phyloP scores from a whole-genome alignment of 495 filamentous ascomycete genomes.

The Annulohypoxylon stygium region DNA sequence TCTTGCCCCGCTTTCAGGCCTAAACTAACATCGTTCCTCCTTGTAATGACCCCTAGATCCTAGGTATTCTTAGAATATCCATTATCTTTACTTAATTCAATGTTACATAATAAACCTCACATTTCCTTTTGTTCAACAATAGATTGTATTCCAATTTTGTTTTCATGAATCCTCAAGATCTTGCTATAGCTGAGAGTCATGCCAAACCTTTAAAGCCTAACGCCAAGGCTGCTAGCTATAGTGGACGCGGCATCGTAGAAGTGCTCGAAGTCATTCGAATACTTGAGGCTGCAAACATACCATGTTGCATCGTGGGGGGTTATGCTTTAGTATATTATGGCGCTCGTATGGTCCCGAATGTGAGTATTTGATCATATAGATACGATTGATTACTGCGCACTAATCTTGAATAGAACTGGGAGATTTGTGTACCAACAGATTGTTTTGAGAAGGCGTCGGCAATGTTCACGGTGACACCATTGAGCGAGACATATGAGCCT shows the following conservation, averaged over 20 bases:
- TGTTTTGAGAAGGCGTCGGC: slow-evolving; percentile 4
- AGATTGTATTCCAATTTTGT: not conserved
- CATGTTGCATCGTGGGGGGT: slow-evolving; percentile 1
- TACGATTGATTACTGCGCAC: not conserved
- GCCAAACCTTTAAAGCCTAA: not conserved
- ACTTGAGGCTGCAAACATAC: not conserved
- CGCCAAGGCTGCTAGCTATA: slow-evolving; percentile 10
- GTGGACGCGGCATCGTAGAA: slow-evolving; percentile 12
- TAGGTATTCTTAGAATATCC: not conserved
- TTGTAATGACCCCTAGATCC: not conserved
- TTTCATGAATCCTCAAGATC: not conserved
- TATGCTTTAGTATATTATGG: slow-evolving; percentile 16
- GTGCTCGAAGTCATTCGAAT: slow-evolving; percentile 10
- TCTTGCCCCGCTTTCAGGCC: not conserved
- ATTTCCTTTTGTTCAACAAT: not conserved
- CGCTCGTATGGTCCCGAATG: slow-evolving; percentile 3
- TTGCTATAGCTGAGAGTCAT: not conserved
- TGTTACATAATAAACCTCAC: not conserved
- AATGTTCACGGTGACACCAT: not conserved
- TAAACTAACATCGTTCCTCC: not conserved
- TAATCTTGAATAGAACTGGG: slow-evolving; percentile 4
- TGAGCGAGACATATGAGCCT: slow-evolving; percentile 6
- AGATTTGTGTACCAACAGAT: slow-evolving; percentile 8
- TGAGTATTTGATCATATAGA: not conserved
- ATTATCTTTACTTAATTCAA: not conserved